phyloP scores from a whole-genome alignment of 192 early-diverging fungal genomes.

The Linnemannia hyalina region DNA sequence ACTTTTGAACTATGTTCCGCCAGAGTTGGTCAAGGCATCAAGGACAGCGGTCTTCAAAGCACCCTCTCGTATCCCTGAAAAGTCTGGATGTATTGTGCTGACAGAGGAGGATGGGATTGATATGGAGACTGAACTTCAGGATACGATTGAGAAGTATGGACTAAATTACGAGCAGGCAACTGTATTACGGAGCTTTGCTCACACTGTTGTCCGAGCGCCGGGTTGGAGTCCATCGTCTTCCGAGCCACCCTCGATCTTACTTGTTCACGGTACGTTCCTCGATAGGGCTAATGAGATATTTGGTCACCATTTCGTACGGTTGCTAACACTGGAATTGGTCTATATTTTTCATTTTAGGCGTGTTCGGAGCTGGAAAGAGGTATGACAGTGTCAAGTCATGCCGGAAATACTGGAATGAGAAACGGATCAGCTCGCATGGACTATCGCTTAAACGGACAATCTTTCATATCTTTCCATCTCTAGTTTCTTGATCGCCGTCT shows the following conservation, averaged over 20 bases:
- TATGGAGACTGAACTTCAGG: constrained; percentile 47
- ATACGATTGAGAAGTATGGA: constrained; percentile 52
- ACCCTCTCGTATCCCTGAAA: constrained; percentile 31
- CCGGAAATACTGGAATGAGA: no score
- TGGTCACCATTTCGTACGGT: no score
- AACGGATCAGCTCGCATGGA: no score
- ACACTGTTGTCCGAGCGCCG: constrained; percentile 55
- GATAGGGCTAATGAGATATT: no score
- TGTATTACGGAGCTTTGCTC: constrained; percentile 55
- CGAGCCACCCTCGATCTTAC: constrained; percentile 46
- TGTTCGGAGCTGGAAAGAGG: constrained; percentile 85
- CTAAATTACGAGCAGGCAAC: constrained; percentile 64
- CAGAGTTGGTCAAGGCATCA: constrained; percentile 30
- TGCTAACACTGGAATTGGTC: no score
- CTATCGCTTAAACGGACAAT: no score
- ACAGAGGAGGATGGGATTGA: constrained; percentile 59
- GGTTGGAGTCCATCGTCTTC: constrained; percentile 42
- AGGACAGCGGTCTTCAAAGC: constrained; percentile 37
- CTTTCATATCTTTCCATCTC: background rate
- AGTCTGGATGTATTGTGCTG: constrained; percentile 51
- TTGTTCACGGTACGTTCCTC: constrained; percentile 58
- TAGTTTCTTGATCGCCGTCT: constrained; percentile 73
- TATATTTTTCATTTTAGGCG: constrained; percentile 31
- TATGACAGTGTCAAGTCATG: background rate
- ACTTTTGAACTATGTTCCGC: constrained; percentile 55